Conservation (phyloP, 2,329 filamentous ascomycete genomes). For the Fusarium chuoi region DNA sequence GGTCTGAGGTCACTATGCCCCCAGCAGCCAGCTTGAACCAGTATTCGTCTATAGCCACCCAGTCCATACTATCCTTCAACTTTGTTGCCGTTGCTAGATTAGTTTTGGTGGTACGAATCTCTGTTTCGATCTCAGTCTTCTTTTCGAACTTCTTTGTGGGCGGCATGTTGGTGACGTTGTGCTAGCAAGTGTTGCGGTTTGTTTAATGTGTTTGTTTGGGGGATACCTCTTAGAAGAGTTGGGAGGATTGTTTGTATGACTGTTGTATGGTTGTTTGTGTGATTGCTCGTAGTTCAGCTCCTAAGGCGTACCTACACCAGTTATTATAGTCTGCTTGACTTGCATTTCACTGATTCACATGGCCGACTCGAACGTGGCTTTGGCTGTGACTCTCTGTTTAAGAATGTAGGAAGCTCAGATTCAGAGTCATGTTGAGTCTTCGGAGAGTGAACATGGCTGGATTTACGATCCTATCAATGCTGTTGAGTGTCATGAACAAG, state of each 20-base stretch:
- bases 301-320: no score
- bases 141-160: not conserved
- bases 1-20: not conserved
- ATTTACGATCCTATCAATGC: accelerated
- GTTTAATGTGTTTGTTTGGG: not conserved
- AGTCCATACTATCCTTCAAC: not conserved
- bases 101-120: not conserved
- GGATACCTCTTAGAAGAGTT: not conserved
- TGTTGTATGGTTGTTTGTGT: not conserved
- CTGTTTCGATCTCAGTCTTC: not conserved
- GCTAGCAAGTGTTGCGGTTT: accelerated
- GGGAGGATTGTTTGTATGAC: not conserved
- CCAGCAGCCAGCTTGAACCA: not conserved
- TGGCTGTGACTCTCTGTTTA: not conserved
- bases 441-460: not conserved
- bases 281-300: accelerated
- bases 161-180: not conserved
- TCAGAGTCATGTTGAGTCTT: accelerated
- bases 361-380: no score
- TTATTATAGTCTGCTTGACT: not conserved
- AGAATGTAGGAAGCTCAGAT: accelerated
- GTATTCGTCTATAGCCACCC: no score
- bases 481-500: not conserved
- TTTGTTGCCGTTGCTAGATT: not conserved
- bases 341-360: not conserved